Evolutionary conservation across 2,329 filamentous ascomycete species (phyloP).

Genomic region (Epichloe sp.): DNA sequence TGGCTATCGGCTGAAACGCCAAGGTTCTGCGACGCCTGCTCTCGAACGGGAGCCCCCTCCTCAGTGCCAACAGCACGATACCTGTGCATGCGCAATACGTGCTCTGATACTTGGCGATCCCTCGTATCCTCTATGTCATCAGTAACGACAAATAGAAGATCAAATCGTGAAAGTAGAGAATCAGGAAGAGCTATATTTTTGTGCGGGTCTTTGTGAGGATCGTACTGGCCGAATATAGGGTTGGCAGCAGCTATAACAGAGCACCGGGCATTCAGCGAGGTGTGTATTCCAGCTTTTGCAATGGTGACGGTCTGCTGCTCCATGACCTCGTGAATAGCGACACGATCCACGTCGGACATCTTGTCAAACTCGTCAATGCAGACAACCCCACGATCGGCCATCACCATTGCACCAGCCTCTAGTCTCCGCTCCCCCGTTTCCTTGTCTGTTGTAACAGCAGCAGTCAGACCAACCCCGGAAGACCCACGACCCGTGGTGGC

Average conservation of each 20-base stretch:
- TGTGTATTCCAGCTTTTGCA: slow-evolving; percentile 96
- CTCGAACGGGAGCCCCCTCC: slow-evolving; percentile 81
- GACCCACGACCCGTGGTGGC: slow-evolving; percentile 94
- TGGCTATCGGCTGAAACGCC: slow-evolving; percentile 77
- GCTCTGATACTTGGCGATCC: slow-evolving; percentile 85
- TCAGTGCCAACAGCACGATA: slow-evolving; percentile 88
- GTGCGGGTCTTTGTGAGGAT: slow-evolving; percentile 96
- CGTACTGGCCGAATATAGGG: slow-evolving; percentile 95
- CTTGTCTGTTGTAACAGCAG: slow-evolving; percentile 91
- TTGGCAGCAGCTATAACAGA: slow-evolving; percentile 95
- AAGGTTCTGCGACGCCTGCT: slow-evolving; percentile 70
- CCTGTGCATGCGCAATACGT: slow-evolving; percentile 92
- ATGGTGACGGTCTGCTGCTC: slow-evolving; percentile 99
- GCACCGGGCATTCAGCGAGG: slow-evolving; percentile 89
- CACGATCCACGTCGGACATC: slow-evolving; percentile 96
- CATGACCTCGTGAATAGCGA: slow-evolving; percentile 99
- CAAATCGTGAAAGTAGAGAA: slow-evolving; percentile 93
- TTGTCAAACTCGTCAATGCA: slow-evolving; percentile 99
- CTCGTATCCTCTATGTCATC: slow-evolving; percentile 94
- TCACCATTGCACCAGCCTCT: slow-evolving; percentile 97
- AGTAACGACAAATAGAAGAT: slow-evolving; percentile 92
- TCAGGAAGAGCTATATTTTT: slow-evolving; percentile 97
- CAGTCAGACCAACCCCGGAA: slow-evolving; percentile 93
- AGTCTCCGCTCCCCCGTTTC: slow-evolving; percentile 91
- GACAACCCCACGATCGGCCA: slow-evolving; percentile 90